These are phyloP conservation scores for Candida silvicultrix DNA, from an alignment of 805 yeast species.

Conservation along the genomic window DNA sequence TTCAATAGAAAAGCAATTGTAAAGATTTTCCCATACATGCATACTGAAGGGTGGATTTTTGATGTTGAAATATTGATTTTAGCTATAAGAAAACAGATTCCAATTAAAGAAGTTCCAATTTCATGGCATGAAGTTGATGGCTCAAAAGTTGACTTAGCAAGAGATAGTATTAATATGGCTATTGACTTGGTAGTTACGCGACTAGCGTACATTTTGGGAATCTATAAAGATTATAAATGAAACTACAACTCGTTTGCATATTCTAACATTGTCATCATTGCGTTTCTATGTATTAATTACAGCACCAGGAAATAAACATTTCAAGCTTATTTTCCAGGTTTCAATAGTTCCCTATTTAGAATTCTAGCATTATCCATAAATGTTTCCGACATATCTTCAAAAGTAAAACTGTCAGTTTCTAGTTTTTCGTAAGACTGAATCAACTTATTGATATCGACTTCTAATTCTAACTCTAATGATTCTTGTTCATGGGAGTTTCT, in stretches of 20 bases:
- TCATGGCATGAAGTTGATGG: constrained; percentile 98
- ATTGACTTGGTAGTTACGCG: constrained; percentile 87
- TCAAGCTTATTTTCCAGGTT: constrained; percentile 5
- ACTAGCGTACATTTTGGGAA: constrained; percentile 78
- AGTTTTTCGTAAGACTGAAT: constrained; percentile 34
- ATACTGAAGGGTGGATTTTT: constrained; percentile 97
- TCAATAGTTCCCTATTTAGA: constrained; percentile 18
- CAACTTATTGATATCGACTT: constrained; percentile 39
- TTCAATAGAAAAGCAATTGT: constrained; percentile 67
- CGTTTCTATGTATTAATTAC: not conserved
- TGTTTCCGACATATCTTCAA: constrained; percentile 51
- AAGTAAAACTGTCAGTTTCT: constrained; percentile 42
- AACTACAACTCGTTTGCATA: not conserved
- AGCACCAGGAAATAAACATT: not conserved
- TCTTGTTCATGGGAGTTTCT: constrained; percentile 19
- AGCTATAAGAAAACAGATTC: constrained; percentile 64
- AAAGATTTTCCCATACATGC: constrained; percentile 79
- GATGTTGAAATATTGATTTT: constrained; percentile 88
- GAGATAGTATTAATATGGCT: constrained; percentile 91
- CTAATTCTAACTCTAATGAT: constrained; percentile 44
- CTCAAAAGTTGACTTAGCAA: constrained; percentile 85
- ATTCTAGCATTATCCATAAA: constrained; percentile 56
- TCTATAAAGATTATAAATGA: constrained; percentile 44
- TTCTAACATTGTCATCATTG: not conserved
- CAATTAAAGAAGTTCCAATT: constrained; percentile 73